Base-by-base conservation (phyloP, 2,329 filamentous ascomycete genomes). In the Fusarium hostae region DNA sequence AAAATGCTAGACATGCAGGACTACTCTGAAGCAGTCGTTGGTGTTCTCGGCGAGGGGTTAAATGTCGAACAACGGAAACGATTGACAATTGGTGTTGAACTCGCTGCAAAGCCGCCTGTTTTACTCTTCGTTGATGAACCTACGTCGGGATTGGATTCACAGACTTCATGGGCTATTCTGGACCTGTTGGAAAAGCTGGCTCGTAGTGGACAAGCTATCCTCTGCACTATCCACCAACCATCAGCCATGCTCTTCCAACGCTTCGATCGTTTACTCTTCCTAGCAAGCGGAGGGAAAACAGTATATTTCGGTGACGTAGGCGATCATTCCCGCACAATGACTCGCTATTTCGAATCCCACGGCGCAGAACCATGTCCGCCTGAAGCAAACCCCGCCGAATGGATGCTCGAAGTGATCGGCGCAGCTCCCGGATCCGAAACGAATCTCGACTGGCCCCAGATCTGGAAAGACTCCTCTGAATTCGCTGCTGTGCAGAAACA, bases 241-340 rank as follows among this genome's bases (percentile, higher is more conserved):
- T 83, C 80, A 6, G 82, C 84, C 0, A 81, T 85, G 59, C 77
- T 87, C 5, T 87, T 87, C 67, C 80, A 83, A 50, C 81, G 83
- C 40, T 86, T 91, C 59, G 89, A 91, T 69, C 85, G 85, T 6
- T 80, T 91, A 1, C 79, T 91, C 1, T 88, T 91, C 77, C 83
- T 91, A 10, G 87, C 87, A 12, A 85, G 81, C 43, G 89, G 89
- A 52, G 90, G 90, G 1, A 87, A 84, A 74, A 91, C 88, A 0
- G 88, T 91, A 4, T 92, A 92, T 74, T 91, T 91, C 75, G 90
- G 89, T 26, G 86, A 90, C 2, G 86, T 91, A 28, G 89, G 89
- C 2, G 74, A 86, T 1, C 84, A 87, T 67, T 89, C 88, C 0
- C 79, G 80, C 20, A 86, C 81, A 2, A 79, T 91, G 72, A 84